These are phyloP conservation scores for Aureobasidium sp. DNA, from an alignment of 2,329 filamentous ascomycete species.

Conservation along the genomic window DNA sequence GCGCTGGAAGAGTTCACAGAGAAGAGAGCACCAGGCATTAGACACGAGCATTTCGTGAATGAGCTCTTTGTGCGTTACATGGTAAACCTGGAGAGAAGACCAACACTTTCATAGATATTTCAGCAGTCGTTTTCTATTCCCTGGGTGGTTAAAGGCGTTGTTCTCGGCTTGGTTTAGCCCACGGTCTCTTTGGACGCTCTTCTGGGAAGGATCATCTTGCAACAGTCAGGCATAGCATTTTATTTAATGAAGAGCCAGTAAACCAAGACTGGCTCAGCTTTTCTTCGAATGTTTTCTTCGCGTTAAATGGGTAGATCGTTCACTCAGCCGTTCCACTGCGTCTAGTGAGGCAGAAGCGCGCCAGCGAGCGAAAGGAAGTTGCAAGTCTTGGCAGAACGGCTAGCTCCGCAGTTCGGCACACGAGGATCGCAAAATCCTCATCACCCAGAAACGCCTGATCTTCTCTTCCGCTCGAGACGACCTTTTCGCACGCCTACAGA, in stretches of 20 bases:
- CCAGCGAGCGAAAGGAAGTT: neutral
- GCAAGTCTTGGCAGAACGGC: neutral
- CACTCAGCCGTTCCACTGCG: too few relatives aligned
- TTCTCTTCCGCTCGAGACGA: slow-evolving; percentile 5
- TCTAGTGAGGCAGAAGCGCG: neutral
- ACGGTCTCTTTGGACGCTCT: neutral
- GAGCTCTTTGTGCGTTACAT: slow-evolving; percentile 72
- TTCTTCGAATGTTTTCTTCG: neutral
- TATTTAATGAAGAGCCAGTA: neutral
- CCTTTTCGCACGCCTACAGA: slow-evolving; percentile 1
- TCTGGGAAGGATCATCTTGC: neutral
- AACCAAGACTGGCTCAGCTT: neutral
- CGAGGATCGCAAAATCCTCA: neutral
- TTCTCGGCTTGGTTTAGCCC: neutral
- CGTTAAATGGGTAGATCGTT: too few relatives aligned
- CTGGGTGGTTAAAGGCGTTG: neutral
- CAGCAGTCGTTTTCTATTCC: neutral
- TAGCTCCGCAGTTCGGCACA: slow-evolving; percentile 5
- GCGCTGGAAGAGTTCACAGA: slow-evolving; percentile 71
- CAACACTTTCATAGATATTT: slow-evolving; percentile 11
- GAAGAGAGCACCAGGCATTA: slow-evolving; percentile 71
- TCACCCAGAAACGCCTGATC: neutral
- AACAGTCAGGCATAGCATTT: neutral
- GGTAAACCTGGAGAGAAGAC: slow-evolving; percentile 33
- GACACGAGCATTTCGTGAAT: slow-evolving; percentile 83